Conservation (phyloP, 768 basidiomycete species). For the Auricularia sp. region DNA sequence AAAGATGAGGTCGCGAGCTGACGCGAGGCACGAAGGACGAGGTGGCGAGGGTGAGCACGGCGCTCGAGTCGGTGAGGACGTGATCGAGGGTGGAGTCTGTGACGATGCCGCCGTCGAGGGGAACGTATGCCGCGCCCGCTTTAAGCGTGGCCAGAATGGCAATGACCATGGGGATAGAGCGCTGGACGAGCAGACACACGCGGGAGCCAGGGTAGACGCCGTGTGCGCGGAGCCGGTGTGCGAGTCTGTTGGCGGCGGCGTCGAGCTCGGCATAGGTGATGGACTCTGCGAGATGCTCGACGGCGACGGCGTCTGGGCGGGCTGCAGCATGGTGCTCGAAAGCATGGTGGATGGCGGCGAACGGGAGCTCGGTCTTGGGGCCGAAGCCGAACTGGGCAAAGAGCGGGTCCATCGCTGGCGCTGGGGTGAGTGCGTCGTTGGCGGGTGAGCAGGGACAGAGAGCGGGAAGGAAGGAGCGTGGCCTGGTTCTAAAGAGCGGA, state of each 20-base stretch:
- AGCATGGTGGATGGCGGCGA: conserved; percentile 13
- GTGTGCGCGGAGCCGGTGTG: conserved; percentile 8
- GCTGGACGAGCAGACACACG: conserved; percentile 13
- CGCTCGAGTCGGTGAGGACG: conserved; percentile 12
- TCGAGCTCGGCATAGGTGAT: conserved; percentile 14
- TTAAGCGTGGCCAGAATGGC: conserved; percentile 15
- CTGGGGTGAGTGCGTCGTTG: neutral
- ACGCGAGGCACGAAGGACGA: neutral
- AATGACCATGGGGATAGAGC: conserved; percentile 12
- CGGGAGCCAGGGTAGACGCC: conserved; percentile 11
- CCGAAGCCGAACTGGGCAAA: conserved; percentile 4
- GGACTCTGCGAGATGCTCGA: conserved; percentile 13
- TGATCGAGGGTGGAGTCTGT: conserved; percentile 14
- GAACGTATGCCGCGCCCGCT: conserved; percentile 16
- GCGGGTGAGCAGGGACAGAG: neutral
- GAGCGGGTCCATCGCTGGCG: neutral
- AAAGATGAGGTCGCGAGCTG: neutral
- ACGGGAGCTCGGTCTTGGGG: conserved; percentile 5
- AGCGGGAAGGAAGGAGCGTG: too few species aligned
- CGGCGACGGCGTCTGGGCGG: conserved; percentile 9
- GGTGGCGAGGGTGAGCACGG: conserved; percentile 2
- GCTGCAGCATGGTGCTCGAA: conserved; percentile 12
- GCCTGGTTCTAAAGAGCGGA: neutral
- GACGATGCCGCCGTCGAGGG: conserved; percentile 14
- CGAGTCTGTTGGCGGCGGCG: conserved; percentile 11